These are phyloP conservation scores for Ceratocystiopsis brevicomis DNA, from an alignment of 2,329 filamentous ascomycete species.

Conservation along the genomic window DNA sequence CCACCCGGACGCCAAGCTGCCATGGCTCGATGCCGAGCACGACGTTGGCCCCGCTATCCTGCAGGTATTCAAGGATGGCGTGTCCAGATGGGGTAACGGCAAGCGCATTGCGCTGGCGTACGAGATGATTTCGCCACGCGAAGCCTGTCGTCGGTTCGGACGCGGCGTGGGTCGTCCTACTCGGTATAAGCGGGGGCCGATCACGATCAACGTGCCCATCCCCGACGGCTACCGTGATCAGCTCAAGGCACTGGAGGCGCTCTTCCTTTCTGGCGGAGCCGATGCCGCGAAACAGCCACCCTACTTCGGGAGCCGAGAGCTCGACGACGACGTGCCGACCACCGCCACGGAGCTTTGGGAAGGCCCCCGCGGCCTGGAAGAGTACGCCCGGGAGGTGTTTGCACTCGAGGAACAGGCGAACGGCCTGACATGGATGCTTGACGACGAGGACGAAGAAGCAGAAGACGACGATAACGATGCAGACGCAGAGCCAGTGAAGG, in stretches of 20 bases:
- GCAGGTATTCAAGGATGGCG: conserved; percentile 88
- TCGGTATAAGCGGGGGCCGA: conserved; percentile 56
- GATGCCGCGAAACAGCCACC: conserved; percentile 39
- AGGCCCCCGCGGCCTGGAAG: conserved; percentile 73
- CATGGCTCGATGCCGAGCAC: conserved; percentile 92
- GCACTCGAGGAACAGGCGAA: conserved; percentile 89
- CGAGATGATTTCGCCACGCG: conserved; percentile 64
- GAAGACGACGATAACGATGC: conserved; percentile 21
- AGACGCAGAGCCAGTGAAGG: conserved; percentile 17
- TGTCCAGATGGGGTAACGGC: conserved; percentile 58
- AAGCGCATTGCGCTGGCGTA: conserved; percentile 72
- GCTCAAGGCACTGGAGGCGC: conserved; percentile 47
- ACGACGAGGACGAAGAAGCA: conserved; percentile 25
- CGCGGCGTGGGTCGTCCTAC: conserved; percentile 62
- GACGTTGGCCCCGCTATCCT: conserved; percentile 83
- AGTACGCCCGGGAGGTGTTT: conserved; percentile 89
- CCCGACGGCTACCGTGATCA: conserved; percentile 80
- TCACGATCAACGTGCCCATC: conserved; percentile 71
- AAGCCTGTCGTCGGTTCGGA: conserved; percentile 67
- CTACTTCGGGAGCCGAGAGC: conserved; percentile 38
- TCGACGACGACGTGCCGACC: conserved; percentile 47
- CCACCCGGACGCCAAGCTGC: conserved; percentile 70
- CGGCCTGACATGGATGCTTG: conserved; percentile 78
- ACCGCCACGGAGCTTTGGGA: conserved; percentile 77
- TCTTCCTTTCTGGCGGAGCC: conserved; percentile 32